Base-by-base conservation (phyloP, 352 stramenopile species). In the Pythium pectinolyticum region DNA sequence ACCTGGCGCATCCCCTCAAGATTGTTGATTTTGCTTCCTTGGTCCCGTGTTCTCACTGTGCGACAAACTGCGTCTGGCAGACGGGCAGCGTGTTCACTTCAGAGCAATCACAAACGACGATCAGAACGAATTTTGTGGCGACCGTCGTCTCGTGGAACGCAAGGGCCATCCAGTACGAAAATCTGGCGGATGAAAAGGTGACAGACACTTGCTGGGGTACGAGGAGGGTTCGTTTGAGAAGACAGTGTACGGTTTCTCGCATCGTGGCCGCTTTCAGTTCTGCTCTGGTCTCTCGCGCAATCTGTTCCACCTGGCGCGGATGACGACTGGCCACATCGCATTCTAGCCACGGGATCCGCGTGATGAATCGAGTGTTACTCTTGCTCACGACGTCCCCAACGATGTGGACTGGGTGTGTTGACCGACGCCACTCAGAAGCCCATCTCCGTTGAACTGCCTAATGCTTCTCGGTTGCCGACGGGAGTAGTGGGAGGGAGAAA, bases 381-480 rank as follows among this genome's bases (percentile, higher is more conserved):
- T 40, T 67, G 61, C 61, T 67, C 61, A 67, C 61, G 61, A 49
- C 45, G 45, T 37, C 50, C 41, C 22, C 43, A 25, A 7, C 1
- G 32, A 19, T 31, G 41, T 34, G 32, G 54, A 47, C 30, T 40
- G 28, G 32, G n/a, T 39, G 40, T 61, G 28, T 53, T 39, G 50
- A 28, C 47, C 55, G 19, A 25, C 43, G 31, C n/a, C n/a, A 22
- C n/a, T 19, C 17, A 28, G 5, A 30, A 47, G 31, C 61, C 30
- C 61, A 30, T 45, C 51, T 57, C 55, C 41, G 41, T 55, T 40
- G 24, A 20, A 15, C 45, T 49, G 31, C 46, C 37, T 22, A 46
- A 17, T 54, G 10, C 28, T 20, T 47, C 15, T 48, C 35, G 27
- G 43, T 10, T 6, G 37, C 27, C 7, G 28, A 55, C 28, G 9